These are phyloP conservation scores for Helotiales sp. DNA, from an alignment of 2,329 filamentous ascomycete species.

Conservation along the genomic window DNA sequence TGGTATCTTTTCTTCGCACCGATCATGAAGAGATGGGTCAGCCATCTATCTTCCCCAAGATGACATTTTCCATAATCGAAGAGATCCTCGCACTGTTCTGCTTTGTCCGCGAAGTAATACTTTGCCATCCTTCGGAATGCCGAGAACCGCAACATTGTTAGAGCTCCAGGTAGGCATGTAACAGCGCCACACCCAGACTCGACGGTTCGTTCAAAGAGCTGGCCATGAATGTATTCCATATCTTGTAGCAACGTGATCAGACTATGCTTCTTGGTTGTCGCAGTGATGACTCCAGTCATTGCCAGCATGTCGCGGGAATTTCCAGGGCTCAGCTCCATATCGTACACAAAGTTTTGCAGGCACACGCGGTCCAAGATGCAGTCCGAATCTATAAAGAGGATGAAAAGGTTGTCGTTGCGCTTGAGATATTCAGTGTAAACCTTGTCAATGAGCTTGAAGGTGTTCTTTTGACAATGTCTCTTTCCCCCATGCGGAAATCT, in stretches of 20 bases:
- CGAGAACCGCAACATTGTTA: constrained; percentile 94
- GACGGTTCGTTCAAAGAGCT: constrained; percentile 92
- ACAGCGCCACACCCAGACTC: constrained; percentile 93
- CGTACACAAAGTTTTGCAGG: constrained; percentile 96
- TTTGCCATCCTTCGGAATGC: constrained; percentile 96
- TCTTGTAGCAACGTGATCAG: constrained; percentile 92
- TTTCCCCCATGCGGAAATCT: constrained; percentile 93
- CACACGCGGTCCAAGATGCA: constrained; percentile 91
- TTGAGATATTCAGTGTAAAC: constrained; percentile 86
- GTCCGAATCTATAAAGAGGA: constrained; percentile 96
- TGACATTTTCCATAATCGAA: constrained; percentile 98
- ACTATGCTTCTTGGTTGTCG: constrained; percentile 84
- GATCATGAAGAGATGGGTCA: constrained; percentile 99
- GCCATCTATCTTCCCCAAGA: constrained; percentile 91
- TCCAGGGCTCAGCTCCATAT: constrained; percentile 96
- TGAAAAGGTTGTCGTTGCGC: constrained; percentile 87
- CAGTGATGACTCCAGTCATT: constrained; percentile 97
- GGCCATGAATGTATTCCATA: constrained; percentile 97
- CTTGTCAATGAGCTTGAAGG: constrained; percentile 90
- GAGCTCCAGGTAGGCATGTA: constrained; percentile 90
- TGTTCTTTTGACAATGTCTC: constrained; percentile 88
- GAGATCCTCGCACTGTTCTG: constrained; percentile 90
- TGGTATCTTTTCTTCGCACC: constrained; percentile 90
- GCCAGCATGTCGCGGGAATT: constrained; percentile 92
- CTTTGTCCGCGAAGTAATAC: constrained; percentile 97